Conservation (phyloP, 208 protist genomes). For the Crithidia acanthocephali region DNA sequence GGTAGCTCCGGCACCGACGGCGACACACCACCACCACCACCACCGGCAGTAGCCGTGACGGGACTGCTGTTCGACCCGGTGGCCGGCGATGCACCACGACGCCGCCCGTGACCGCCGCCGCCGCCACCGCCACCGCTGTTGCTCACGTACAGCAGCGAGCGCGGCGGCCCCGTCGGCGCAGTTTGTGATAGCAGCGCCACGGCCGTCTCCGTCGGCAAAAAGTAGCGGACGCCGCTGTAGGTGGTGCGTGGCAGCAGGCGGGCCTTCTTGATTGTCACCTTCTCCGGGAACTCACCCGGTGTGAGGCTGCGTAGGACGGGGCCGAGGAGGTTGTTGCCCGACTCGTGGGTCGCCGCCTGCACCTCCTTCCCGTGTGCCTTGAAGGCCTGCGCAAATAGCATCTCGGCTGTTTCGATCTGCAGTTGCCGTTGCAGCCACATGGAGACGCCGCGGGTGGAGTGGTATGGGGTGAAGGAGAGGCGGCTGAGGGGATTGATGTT, state of each 20-base stretch:
- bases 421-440: constrained; percentile 80
- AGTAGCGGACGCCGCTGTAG: constrained; percentile 52
- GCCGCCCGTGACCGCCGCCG: not conserved
- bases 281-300: constrained; percentile 59
- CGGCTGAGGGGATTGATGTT: constrained; percentile 80
- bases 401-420: constrained; percentile 74
- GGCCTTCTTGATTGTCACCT: constrained; percentile 63
- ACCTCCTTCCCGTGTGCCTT: constrained; percentile 43
- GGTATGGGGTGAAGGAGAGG: constrained; percentile 58
- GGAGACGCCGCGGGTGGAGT: constrained; percentile 56
- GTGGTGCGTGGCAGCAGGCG: constrained; percentile 66
- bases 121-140: not conserved
- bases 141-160: constrained; percentile 50
- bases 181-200: constrained; percentile 65
- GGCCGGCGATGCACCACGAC: constrained; percentile 8
- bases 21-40: not conserved
- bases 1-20: constrained; percentile 2
- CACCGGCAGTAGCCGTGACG: not conserved
- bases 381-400: constrained; percentile 69
- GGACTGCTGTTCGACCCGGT: not conserved
- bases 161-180: constrained; percentile 57
- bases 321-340: constrained; percentile 20
- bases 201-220: constrained; percentile 59
- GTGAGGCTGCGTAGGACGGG: constrained; percentile 48
- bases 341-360: constrained; percentile 20